Base-by-base conservation (phyloP, 345 rosid genomes). In the Triadica sebifera region DNA sequence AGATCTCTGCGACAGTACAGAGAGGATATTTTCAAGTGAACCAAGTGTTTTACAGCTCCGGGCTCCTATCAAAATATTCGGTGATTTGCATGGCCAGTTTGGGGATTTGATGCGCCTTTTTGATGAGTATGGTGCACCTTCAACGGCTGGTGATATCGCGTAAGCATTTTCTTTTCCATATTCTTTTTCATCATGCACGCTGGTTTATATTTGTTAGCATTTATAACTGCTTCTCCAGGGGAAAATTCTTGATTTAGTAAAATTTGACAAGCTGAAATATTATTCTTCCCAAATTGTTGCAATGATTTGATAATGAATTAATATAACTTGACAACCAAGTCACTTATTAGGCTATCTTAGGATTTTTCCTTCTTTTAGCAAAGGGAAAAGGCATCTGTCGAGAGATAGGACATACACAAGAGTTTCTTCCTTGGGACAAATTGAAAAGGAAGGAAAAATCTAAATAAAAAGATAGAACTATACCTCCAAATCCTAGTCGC, bases 141-240 rank as follows among this genome's bases (percentile, higher is more conserved):
- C 99, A 64, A 93, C 98, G 13, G 98, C 99, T 78, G 99, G 99
- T 80, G 99, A 95, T 84, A 91, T 95, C 70, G 91, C 99, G 98
- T 95, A 90, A 84, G 99, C 65, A 43, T 72, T 74, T 58, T 43
- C 7, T 19, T 39, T 69, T 22, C n/a, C 25, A 16, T 34, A 41
- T 12, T 24, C 11, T 68, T 43, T 25, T 46, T 20, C 57, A 11
- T 73, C 24, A 13, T 65, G 69, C 46, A 13, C 37, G 16, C 24
- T 65, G 25, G 22, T 75, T 52, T 56, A 53, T 52, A 17, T 64
- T 69, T 5, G 51, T 63, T 17, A 56, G 46, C 39, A 29, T 57
- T 65, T 20, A 34, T 22, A 65, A 12, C 43, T 62, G 22, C 37
- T 52, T 53, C 59, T 49, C 19, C 43, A 19, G 15, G 25, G 61